These are phyloP conservation scores for Chlamydomonas sphaeroides DNA, from an alignment of 139 green algal genomes.

Conservation along the genomic window DNA sequence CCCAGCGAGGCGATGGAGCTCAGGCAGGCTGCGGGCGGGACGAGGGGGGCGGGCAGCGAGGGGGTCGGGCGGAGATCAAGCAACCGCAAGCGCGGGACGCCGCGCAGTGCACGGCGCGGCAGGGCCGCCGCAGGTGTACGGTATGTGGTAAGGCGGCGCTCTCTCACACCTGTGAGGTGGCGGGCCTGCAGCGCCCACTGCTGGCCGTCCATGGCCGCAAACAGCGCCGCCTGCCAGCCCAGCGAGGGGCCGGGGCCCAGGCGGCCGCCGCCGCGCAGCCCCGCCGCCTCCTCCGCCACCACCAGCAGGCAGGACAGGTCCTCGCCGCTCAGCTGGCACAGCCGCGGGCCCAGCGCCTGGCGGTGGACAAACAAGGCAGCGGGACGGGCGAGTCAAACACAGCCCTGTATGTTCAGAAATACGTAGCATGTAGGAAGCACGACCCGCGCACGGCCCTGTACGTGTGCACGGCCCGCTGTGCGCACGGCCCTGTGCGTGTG, in stretches of 20 bases:
- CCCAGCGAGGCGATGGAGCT: neutral
- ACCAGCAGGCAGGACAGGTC: conserved; percentile 22
- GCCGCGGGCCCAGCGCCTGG: conserved; percentile 7
- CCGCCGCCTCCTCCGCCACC: neutral
- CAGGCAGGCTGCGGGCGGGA: conserved; percentile 20
- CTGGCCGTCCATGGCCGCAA: conserved; percentile 19
- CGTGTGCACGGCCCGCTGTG: no score
- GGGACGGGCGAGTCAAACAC: no score
- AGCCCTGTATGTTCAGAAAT: no score
- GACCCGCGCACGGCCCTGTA: no score
- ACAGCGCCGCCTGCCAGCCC: conserved; percentile 30
- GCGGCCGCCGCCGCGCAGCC: neutral
- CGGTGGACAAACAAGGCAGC: no score
- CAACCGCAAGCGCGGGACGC: no score
- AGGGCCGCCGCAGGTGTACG: no score
- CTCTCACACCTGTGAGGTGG: neutral
- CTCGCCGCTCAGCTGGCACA: conserved; percentile 3
- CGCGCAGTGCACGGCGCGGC: no score
- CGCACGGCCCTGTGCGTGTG: no score
- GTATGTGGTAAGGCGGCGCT: neutral
- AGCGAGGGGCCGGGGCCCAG: neutral
- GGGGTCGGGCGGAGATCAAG: no score
- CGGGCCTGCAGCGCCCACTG: conserved; percentile 31
- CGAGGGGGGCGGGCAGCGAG: no score
- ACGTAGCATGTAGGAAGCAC: no score